A percentile compares a stretch with the other conserved stretches of the same genome.
Conservation (phyloP, 2,329 filamentous ascomycete genomes). For the Pseudogymnoascus sp. region DNA sequence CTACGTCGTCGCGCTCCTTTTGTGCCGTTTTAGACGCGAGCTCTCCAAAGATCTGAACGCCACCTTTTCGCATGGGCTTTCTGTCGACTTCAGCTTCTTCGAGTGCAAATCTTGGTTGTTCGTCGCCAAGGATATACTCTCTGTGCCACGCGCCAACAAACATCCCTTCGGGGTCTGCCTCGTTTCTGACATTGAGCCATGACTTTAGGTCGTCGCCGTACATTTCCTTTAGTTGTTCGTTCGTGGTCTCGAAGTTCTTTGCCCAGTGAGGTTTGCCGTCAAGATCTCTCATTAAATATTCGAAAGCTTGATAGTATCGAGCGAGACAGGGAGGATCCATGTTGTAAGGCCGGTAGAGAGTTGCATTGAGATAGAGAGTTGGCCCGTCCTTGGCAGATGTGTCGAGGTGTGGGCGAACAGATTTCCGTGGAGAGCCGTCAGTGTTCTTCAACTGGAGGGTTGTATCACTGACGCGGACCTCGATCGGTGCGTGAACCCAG, state of each 20-base stretch:
- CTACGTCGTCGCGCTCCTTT: background rate
- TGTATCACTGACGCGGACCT: constrained; percentile 80
- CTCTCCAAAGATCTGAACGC: constrained; percentile 18
- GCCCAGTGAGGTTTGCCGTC: constrained; percentile 85
- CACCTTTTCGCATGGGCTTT: constrained; percentile 23
- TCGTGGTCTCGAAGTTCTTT: constrained; percentile 71
- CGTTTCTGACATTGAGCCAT: constrained; percentile 63
- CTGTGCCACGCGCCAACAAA: constrained; percentile 90
- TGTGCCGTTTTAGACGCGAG: background rate
- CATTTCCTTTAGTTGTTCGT: constrained; percentile 56
- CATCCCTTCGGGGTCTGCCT: constrained; percentile 74
- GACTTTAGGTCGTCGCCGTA: constrained; percentile 62
- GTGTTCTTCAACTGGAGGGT: constrained; percentile 34
- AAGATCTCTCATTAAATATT: constrained; percentile 82
- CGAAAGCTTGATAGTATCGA: constrained; percentile 83
- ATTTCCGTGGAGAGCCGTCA: constrained; percentile 14
- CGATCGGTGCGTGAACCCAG: constrained; percentile 84
- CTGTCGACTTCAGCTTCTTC: constrained; percentile 28
- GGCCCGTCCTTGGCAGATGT: constrained; percentile 62
- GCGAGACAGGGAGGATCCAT: constrained; percentile 68
- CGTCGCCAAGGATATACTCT: constrained; percentile 50
- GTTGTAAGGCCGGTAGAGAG: constrained; percentile 76
- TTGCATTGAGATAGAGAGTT: constrained; percentile 84
- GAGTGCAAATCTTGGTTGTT: constrained; percentile 20
- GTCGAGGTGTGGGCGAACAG: constrained; percentile 62